Conservation (phyloP, 139 green algal genomes). For the Volvox africanus region DNA sequence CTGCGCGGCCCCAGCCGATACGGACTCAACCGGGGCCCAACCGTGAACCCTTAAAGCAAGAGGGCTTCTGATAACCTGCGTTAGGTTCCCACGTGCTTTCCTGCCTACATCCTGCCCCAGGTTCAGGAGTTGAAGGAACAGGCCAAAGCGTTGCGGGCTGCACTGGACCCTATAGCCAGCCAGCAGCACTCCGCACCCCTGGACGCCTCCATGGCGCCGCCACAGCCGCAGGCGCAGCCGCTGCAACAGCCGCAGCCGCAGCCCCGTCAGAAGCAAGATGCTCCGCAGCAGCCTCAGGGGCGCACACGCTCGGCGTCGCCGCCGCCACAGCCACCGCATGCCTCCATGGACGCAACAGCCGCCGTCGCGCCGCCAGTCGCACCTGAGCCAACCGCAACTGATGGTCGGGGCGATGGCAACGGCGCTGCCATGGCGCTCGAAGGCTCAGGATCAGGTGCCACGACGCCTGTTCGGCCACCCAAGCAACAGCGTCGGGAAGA, state of each 20-base stretch:
- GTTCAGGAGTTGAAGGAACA: constrained; percentile 40
- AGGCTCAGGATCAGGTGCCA: not conserved
- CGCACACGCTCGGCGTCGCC: not conserved
- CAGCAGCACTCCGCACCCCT: not conserved
- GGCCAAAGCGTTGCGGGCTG: constrained; percentile 52
- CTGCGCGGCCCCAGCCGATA: too few species aligned
- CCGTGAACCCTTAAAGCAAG: too few species aligned
- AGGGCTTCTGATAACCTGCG: too few species aligned
- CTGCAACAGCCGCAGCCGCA: not conserved
- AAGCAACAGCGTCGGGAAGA: constrained; percentile 21
- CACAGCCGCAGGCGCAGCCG: not conserved
- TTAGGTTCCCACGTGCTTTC: too few species aligned
- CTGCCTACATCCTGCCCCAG: not conserved
- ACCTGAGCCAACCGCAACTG: not conserved
- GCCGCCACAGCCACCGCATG: not conserved
- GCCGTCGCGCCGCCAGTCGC: not conserved
- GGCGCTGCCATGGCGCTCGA: not conserved
- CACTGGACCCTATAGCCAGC: not conserved
- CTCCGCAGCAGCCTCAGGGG: not conserved
- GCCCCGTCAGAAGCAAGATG: not conserved
- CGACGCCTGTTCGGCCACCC: not conserved
- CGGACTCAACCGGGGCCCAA: too few species aligned
- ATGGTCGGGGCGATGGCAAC: not conserved
- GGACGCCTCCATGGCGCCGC: constrained; percentile 40
- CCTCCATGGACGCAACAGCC: not conserved